Percentiles rank a stretch among this genome's conserved stretches.
Evolutionary conservation across 2,329 filamentous ascomycete species (phyloP).

Genomic region (Zopfia rhizophila): DNA sequence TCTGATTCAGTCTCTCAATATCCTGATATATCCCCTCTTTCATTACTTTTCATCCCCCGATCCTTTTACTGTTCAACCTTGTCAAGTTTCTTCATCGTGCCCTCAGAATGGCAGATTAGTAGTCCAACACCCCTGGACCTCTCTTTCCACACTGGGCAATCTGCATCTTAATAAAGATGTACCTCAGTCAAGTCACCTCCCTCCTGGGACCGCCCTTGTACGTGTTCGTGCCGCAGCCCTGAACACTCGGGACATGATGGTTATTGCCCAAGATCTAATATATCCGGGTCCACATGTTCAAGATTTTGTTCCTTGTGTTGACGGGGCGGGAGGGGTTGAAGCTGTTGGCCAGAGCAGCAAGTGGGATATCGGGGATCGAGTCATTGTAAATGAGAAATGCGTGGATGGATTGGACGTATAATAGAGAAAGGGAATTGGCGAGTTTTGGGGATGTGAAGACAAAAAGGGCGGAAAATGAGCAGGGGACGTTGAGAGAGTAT

Average conservation of each 20-base stretch:
- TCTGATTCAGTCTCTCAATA: no score
- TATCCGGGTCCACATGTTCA: constrained; percentile 26
- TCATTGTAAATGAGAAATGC: neutral
- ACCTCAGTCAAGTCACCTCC: constrained; percentile 20
- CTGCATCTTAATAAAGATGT: constrained; percentile 21
- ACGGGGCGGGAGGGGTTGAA: constrained; percentile 19
- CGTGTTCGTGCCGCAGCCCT: constrained; percentile 23
- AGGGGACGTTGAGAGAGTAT: constrained; percentile 24
- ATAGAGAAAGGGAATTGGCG: constrained; percentile 22
- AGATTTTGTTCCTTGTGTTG: constrained; percentile 21
- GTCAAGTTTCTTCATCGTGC: constrained; percentile 18
- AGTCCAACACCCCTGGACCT: constrained; percentile 6
- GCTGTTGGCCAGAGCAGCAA: constrained; percentile 14
- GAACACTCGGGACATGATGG: constrained; percentile 23
- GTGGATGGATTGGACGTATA: constrained; percentile 8
- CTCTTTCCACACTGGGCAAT: constrained; percentile 12
- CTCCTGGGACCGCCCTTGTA: constrained; percentile 16
- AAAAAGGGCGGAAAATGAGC: constrained; percentile 15
- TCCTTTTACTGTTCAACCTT: no score
- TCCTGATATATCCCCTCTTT: no score
- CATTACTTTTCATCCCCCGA: no score
- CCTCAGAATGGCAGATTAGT: constrained; percentile 24
- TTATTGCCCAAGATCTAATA: constrained; percentile 19
- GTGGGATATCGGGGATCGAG: neutral
- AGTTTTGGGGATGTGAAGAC: neutral